Evolutionary conservation across 2,329 filamentous ascomycete genomes (phyloP).

Genomic region (Coniella vitis): DNA sequence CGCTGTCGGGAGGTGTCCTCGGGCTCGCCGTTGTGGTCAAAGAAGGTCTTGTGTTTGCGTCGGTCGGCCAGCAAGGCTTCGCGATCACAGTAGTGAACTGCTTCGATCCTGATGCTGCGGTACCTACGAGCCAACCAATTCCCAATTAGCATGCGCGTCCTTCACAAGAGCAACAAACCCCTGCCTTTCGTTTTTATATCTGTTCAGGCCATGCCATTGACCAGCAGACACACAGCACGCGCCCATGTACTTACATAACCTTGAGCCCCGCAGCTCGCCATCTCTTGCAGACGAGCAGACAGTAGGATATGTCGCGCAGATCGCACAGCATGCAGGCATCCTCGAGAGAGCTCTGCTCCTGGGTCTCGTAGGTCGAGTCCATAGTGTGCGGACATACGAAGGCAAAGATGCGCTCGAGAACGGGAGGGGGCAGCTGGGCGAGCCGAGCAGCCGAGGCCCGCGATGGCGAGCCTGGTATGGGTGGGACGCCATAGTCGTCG

Average conservation of each 20-base stretch:
- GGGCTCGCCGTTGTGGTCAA: conserved; percentile 70
- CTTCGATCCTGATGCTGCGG: conserved; percentile 83
- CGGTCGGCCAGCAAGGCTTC: conserved; percentile 75
- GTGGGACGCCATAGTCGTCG: conserved; percentile 5
- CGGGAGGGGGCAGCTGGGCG: conserved; percentile 53
- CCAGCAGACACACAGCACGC: conserved; percentile 1
- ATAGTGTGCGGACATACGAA: conserved; percentile 76
- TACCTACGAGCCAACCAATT: conserved; percentile 48
- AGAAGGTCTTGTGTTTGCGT: conserved; percentile 66
- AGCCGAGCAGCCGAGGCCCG: conserved; percentile 36
- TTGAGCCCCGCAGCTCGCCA: conserved; percentile 55
- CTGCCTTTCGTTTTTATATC: neutral
- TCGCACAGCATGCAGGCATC: conserved; percentile 92
- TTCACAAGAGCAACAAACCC: neutral
- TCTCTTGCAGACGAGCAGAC: conserved; percentile 63
- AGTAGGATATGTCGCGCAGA: conserved; percentile 78
- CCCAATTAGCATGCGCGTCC: neutral
- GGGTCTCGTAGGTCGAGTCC: conserved; percentile 73
- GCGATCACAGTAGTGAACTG: conserved; percentile 87
- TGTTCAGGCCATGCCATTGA: neutral
- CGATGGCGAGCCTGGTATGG: conserved; percentile 31
- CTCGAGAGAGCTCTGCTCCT: conserved; percentile 71
- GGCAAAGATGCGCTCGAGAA: conserved; percentile 71
- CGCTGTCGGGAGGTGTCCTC: conserved; percentile 73
- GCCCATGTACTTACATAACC: conserved; percentile 50